phyloP scores from a whole-genome alignment of 2,329 filamentous ascomycete genomes.

The Cyanodermella asteris region DNA sequence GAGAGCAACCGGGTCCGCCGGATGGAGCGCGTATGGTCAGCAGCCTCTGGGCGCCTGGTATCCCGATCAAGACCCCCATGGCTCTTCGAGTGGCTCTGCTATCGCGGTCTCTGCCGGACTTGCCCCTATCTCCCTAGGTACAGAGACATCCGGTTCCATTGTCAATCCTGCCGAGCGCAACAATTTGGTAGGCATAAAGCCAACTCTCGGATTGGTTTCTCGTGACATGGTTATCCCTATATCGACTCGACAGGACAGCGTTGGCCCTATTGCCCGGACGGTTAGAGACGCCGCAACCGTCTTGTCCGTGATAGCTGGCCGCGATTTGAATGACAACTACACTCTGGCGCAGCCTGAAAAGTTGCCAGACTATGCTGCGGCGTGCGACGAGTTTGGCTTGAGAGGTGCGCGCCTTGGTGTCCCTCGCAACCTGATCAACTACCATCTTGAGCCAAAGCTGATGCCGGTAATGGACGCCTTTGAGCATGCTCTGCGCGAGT shows the following conservation, averaged over 20 bases:
- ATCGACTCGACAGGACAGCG: constrained; percentile 5
- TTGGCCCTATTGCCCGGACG: constrained; percentile 7
- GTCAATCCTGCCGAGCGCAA: constrained; percentile 10
- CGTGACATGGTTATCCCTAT: constrained; percentile 6
- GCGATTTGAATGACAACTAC: constrained; percentile 7
- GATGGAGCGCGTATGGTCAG: constrained; percentile 7
- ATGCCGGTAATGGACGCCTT: constrained; percentile 6
- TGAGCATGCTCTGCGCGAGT: constrained; percentile 4
- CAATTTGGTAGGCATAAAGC: constrained; percentile 8
- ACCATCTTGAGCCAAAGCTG: constrained; percentile 2
- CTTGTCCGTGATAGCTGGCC: constrained; percentile 6
- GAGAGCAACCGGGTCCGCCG: constrained; percentile 6
- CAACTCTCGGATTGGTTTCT: constrained; percentile 7
- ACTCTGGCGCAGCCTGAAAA: constrained; percentile 5
- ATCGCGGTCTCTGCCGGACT: constrained; percentile 7
- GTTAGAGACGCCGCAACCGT: constrained; percentile 8
- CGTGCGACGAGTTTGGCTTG: constrained; percentile 5
- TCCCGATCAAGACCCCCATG: constrained; percentile 6
- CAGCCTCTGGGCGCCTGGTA: constrained; percentile 6
- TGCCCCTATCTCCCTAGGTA: constrained; percentile 5
- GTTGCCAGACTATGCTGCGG: constrained; percentile 6
- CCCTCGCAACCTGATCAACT: constrained; percentile 6
- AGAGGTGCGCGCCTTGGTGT: constrained; percentile 7
- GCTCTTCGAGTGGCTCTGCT: constrained; percentile 7
- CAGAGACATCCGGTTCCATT: constrained; percentile 7